Conservation (phyloP, 495 filamentous ascomycete species). For the Tuber magnatum region DNA sequence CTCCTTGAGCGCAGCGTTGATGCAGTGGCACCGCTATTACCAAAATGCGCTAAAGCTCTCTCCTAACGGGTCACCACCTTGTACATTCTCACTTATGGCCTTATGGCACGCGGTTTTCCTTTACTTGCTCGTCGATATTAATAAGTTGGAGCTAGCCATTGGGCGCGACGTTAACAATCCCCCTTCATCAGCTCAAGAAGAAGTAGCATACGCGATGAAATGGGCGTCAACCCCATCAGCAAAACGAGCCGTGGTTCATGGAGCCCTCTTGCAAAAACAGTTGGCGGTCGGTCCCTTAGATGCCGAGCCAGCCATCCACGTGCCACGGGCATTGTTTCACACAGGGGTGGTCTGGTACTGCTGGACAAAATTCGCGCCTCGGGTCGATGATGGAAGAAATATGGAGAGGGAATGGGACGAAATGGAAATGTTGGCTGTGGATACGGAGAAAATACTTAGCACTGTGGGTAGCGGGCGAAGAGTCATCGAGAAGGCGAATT, state of each 20-base stretch:
- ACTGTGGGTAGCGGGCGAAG: background rate
- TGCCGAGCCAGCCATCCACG: slow-evolving; percentile 29
- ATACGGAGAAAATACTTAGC: background rate
- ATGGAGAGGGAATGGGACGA: background rate
- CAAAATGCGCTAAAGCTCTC: slow-evolving; percentile 1
- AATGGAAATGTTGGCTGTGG: slow-evolving; percentile 2
- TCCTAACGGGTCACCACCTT: background rate
- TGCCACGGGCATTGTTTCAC: slow-evolving; percentile 20
- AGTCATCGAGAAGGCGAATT: background rate
- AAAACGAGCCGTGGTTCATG: slow-evolving; percentile 27
- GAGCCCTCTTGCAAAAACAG: slow-evolving; percentile 16
- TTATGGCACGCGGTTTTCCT: slow-evolving; percentile 31
- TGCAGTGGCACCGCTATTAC: background rate
- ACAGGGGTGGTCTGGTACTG: slow-evolving; percentile 23
- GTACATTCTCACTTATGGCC: slow-evolving; percentile 16
- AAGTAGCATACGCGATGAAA: slow-evolving; percentile 7
- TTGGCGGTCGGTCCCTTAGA: slow-evolving; percentile 8
- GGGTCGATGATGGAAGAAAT: background rate
- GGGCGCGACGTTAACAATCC: slow-evolving; percentile 22
- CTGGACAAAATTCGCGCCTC: slow-evolving; percentile 6
- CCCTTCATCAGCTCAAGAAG: slow-evolving; percentile 4
- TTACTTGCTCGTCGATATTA: slow-evolving; percentile 23
- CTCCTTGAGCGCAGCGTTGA: background rate
- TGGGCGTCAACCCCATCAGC: slow-evolving; percentile 20
- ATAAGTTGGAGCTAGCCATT: slow-evolving; percentile 24